A percentile compares a stretch with the other conserved stretches of the same genome.
Evolutionary conservation across 2,329 filamentous ascomycete genomes (phyloP).

Genomic region (Colletotrichum noveboracense): DNA sequence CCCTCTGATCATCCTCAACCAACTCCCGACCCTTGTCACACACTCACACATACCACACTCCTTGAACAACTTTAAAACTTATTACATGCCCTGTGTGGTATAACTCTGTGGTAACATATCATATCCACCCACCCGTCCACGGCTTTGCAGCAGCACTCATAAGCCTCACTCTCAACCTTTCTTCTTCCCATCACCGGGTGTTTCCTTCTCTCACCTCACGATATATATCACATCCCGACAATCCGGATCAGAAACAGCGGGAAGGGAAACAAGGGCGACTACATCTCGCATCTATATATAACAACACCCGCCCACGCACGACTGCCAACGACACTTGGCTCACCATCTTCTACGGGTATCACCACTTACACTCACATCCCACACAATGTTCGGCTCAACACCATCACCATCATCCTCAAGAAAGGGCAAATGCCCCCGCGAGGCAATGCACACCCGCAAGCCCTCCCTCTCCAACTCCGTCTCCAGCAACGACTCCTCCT

Average conservation of each 20-base stretch:
- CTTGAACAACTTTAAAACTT: not conserved
- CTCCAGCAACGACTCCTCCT: conserved; percentile 22
- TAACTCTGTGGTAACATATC: conserved; percentile 6
- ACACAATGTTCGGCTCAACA: conserved; percentile 4
- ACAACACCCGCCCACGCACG: not conserved
- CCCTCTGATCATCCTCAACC: not conserved
- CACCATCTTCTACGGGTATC: not conserved
- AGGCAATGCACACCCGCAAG: conserved; percentile 21
- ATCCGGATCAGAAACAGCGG: not conserved
- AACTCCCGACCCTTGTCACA: conserved; percentile 7
- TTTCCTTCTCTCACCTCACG: not conserved
- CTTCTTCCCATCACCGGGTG: not conserved
- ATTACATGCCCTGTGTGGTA: conserved; percentile 7
- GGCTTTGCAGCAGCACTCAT: not conserved
- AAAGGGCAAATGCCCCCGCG: not conserved
- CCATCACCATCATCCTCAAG: not conserved
- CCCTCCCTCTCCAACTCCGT: conserved; percentile 23
- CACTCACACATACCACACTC: conserved; percentile 2
- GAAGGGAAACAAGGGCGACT: not conserved
- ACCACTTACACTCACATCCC: not conserved
- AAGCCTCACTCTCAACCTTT: not conserved
- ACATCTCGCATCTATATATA: not conserved
- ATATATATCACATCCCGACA: not conserved
- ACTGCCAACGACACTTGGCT: not conserved
- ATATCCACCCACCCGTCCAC: not conserved